Conservation (phyloP, 23 red algal species). For the Gracilaria caudata region DNA sequence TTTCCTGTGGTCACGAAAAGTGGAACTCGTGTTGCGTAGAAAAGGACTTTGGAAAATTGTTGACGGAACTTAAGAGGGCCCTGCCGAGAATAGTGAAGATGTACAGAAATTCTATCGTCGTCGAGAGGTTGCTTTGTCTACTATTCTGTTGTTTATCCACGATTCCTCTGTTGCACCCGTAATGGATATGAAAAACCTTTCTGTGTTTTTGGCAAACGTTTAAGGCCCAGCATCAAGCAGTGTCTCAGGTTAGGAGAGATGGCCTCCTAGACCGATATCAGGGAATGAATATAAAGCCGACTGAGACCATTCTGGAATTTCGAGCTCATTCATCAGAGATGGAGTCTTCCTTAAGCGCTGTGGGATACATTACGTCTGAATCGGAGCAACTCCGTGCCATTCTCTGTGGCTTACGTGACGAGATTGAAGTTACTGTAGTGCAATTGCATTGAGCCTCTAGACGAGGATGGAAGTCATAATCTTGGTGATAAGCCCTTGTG, state of each 20-base stretch:
- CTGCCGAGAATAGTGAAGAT: neutral
- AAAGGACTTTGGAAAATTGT: conserved; percentile 33
- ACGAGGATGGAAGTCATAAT: no score
- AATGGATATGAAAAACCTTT: neutral
- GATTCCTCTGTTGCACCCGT: conserved; percentile 44
- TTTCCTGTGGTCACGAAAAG: conserved; percentile 18
- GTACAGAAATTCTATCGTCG: neutral
- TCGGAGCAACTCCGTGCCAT: conserved; percentile 20
- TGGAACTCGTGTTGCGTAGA: conserved; percentile 8
- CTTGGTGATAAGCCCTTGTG: neutral
- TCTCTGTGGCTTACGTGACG: conserved; percentile 22
- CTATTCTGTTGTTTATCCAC: conserved; percentile 3
- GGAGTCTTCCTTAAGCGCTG: neutral
- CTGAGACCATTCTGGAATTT: conserved; percentile 24
- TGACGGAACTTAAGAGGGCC: neutral
- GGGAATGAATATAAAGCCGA: conserved; percentile 7
- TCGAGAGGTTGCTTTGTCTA: neutral
- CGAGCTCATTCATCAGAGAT: conserved; percentile 25
- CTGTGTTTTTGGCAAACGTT: conserved; percentile 12
- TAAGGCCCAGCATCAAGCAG: neutral
- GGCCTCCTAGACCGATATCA: conserved; percentile 5
- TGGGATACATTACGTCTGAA: conserved; percentile 6
- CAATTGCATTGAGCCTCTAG: no score
- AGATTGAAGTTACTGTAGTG: conserved; percentile 11
- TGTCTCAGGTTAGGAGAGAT: conserved; percentile 16